Percentiles rank a stretch among this genome's conserved stretches.
Evolutionary conservation across 2,329 filamentous ascomycete species (phyloP).

Genomic region (Aspergillus sp.): DNA sequence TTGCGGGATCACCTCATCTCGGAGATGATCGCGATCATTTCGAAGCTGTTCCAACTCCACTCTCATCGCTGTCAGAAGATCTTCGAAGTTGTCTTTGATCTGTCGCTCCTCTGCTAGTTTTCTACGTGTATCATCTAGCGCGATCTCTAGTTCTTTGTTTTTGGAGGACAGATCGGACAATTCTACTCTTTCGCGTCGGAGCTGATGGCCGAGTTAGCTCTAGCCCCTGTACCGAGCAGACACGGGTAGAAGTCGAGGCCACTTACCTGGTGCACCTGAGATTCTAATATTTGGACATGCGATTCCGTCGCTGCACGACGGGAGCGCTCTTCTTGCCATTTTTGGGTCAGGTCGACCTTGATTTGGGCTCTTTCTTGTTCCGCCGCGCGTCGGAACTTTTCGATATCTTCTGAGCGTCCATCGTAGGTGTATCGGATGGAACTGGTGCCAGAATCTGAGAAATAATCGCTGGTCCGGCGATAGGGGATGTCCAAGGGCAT

Average conservation of each 20-base stretch:
- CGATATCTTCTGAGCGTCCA: constrained; percentile 65
- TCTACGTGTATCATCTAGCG: constrained; percentile 78
- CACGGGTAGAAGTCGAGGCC: neutral
- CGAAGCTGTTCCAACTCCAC: constrained; percentile 76
- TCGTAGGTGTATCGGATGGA: constrained; percentile 73
- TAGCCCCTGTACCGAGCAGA: neutral
- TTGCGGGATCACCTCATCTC: constrained; percentile 81
- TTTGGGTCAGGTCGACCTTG: constrained; percentile 78
- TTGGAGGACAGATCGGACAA: constrained; percentile 50
- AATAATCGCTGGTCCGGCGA: constrained; percentile 92
- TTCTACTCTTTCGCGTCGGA: constrained; percentile 54
- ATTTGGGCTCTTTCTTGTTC: constrained; percentile 91
- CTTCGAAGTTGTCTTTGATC: constrained; percentile 90
- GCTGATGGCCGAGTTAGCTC: constrained; percentile 25
- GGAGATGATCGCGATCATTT: constrained; percentile 79
- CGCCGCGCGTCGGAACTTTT: constrained; percentile 74
- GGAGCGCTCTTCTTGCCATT: constrained; percentile 80
- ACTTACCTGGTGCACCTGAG: constrained; percentile 65
- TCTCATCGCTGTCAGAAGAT: constrained; percentile 79
- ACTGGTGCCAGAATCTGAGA: constrained; percentile 90
- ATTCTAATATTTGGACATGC: constrained; percentile 79
- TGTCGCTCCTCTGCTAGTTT: constrained; percentile 80
- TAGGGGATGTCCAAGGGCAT: constrained; percentile 51
- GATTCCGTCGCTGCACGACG: constrained; percentile 73
- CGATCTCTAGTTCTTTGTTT: constrained; percentile 73